Conservation (phyloP, 495 filamentous ascomycete species). For the Neurospora sp. region DNA sequence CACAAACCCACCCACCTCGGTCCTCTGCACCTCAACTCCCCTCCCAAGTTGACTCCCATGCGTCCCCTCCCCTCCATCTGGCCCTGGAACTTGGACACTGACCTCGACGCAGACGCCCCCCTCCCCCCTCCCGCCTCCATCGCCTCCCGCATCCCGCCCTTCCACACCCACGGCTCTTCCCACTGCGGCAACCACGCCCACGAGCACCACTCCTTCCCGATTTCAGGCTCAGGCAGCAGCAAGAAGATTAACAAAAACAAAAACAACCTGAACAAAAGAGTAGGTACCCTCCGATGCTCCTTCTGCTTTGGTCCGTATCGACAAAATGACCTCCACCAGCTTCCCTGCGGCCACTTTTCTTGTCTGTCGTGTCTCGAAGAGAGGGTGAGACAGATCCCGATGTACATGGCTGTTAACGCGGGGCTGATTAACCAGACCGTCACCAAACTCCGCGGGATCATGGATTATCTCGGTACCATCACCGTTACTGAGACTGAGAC, state of each 20-base stretch:
- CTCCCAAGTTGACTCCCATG: neutral
- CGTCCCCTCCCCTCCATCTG: neutral
- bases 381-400: neutral
- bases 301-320: neutral
- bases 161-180: neutral
- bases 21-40: neutral
- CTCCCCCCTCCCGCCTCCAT: neutral
- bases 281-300: neutral
- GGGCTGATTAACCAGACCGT: neutral
- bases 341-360: constrained; percentile 8
- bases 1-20: neutral
- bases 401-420: neutral
- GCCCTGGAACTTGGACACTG: neutral
- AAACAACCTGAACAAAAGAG: neutral
- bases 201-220: neutral
- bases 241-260: neutral
- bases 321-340: constrained; percentile 3
- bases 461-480: neutral
- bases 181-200: neutral
- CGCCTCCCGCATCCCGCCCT: neutral
- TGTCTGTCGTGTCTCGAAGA: constrained; percentile 3
- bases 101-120: neutral
- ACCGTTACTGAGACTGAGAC: too few species aligned
- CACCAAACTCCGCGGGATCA: neutral
- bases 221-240: too few species aligned